Evolutionary conservation across 768 basidiomycete genomes (phyloP).

Genomic region (Pisolithus microcarpus): DNA sequence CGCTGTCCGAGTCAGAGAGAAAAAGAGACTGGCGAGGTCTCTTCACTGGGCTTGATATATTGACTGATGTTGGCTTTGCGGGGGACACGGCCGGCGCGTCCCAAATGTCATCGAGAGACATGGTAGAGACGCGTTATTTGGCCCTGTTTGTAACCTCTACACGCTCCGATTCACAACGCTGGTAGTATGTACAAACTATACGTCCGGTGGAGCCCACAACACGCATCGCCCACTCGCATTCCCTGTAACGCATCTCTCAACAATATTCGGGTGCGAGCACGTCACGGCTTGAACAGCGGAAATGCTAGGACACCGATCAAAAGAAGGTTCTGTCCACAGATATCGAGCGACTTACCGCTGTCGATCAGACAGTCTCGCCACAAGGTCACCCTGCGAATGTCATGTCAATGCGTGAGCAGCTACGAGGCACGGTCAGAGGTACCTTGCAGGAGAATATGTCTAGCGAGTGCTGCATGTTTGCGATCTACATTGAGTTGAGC

Average conservation of each 20-base stretch:
- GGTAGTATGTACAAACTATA: constrained; percentile 3
- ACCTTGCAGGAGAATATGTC: constrained; percentile 72
- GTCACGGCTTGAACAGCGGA: constrained; percentile 88
- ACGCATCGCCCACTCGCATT: constrained; percentile 77
- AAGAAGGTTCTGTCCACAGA: not conserved
- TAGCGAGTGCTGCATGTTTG: constrained; percentile 71
- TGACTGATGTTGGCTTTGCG: constrained; percentile 13
- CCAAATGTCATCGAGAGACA: constrained; percentile 54
- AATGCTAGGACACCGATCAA: constrained; percentile 38
- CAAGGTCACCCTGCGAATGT: constrained; percentile 51
- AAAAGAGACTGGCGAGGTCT: constrained; percentile 44
- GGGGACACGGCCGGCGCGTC: constrained; percentile 39
- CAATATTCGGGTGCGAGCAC: constrained; percentile 69
- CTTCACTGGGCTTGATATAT: constrained; percentile 16
- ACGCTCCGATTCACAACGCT: too few species aligned
- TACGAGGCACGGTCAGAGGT: not conserved
- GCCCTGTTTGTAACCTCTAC: constrained; percentile 12
- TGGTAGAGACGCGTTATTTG: constrained; percentile 25
- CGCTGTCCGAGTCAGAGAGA: constrained; percentile 47
- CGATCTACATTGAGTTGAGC: constrained; percentile 41
- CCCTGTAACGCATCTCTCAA: constrained; percentile 70
- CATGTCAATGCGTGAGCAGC: not conserved
- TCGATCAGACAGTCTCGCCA: constrained; percentile 56
- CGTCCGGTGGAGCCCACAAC: constrained; percentile 56
- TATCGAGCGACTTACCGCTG: constrained; percentile 34